Conservation (phyloP, 1,139 yeast genomes). For the Candida sp. region DNA sequence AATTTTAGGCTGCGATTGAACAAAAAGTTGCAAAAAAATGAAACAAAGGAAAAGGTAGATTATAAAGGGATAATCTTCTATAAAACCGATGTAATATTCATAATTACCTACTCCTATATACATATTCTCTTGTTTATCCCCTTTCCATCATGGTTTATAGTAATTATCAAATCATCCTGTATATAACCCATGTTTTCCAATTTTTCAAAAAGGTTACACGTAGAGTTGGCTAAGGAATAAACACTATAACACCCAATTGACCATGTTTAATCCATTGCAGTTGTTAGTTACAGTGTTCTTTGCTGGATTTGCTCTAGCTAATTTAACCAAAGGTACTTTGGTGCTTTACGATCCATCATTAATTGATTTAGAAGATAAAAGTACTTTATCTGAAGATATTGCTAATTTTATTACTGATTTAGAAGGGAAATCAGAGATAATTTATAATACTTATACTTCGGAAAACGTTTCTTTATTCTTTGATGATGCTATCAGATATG, state of each 20-base stretch:
- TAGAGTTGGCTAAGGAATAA: not conserved
- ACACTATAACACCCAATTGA: too few species aligned
- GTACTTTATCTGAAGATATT: constrained; percentile 15
- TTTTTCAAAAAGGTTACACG: not conserved
- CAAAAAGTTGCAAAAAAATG: too few species aligned
- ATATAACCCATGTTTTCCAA: not conserved
- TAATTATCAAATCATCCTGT: too few species aligned
- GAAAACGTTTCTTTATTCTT: constrained; percentile 21
- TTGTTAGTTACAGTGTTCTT: constrained; percentile 7
- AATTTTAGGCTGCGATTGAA: too few species aligned
- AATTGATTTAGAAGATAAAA: constrained; percentile 18
- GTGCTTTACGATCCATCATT: constrained; percentile 29
- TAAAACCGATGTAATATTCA: too few species aligned
- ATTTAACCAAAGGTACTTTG: constrained; percentile 17
- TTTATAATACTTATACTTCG: constrained; percentile 24
- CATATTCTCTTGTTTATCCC: too few species aligned
- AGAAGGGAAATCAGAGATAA: constrained; percentile 18
- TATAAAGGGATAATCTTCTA: too few species aligned
- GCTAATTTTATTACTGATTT: constrained; percentile 19
- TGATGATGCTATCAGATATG: constrained; percentile 24
- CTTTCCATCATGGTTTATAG: too few species aligned
- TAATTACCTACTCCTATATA: too few species aligned
- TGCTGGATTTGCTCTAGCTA: constrained; percentile 7
- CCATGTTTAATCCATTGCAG: not conserved
- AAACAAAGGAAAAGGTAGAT: too few species aligned